Evolutionary conservation across 208 protist species (phyloP).

Genomic region (Leishmania tarentolae): DNA sequence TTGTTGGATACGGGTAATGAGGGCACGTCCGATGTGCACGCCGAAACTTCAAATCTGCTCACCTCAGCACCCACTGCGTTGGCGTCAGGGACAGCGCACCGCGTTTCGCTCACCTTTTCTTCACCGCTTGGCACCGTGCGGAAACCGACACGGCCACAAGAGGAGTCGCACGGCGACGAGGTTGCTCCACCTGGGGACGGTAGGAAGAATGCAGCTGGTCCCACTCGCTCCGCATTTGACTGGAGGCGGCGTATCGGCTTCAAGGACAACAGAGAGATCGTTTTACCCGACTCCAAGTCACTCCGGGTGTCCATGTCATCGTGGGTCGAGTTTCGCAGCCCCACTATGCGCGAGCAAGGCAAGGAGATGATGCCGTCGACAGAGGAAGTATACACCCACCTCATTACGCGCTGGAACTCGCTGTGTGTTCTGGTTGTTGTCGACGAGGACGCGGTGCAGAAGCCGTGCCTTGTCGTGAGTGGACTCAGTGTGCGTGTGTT

Average conservation of each 20-base stretch:
- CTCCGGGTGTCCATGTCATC: constrained; percentile 16
- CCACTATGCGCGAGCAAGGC: constrained; percentile 31
- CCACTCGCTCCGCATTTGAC: not conserved
- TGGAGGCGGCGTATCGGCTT: constrained; percentile 21
- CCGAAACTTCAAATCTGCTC: not conserved
- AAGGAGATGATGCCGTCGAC: constrained; percentile 26
- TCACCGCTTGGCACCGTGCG: not conserved
- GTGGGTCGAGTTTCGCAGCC: constrained; percentile 30
- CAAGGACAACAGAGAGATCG: constrained; percentile 26
- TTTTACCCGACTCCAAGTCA: constrained; percentile 19
- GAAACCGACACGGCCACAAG: not conserved
- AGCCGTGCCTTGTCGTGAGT: constrained; percentile 29
- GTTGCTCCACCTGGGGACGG: not conserved
- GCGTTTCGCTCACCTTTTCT: not conserved
- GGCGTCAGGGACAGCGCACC: not conserved
- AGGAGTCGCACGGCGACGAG: not conserved
- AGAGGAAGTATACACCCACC: constrained; percentile 14
- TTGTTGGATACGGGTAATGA: not conserved
- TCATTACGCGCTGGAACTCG: constrained; percentile 16
- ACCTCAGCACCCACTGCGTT: not conserved
- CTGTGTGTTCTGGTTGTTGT: constrained; percentile 27
- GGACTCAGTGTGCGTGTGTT: constrained; percentile 32
- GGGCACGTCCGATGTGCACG: not conserved
- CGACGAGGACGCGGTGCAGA: constrained; percentile 30
- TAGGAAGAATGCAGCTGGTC: not conserved